phyloP scores from a whole-genome alignment of 345 rosid genomes.

The Nasturtium officinale region DNA sequence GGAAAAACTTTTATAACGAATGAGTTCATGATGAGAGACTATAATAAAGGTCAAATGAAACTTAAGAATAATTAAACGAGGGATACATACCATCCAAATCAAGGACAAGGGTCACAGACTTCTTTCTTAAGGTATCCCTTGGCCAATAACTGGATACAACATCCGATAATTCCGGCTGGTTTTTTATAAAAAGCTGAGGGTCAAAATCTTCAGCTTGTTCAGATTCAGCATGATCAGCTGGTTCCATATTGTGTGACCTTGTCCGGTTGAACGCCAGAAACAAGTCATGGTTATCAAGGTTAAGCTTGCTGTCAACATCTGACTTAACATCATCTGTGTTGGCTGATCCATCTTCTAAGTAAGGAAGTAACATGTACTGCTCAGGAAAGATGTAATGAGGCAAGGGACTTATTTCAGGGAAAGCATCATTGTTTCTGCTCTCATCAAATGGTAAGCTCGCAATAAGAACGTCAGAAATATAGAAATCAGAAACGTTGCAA shows the following conservation, averaged over 20 bases:
- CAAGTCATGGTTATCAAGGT: constrained; percentile 54
- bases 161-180: constrained; percentile 81
- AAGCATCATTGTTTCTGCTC: constrained; percentile 32
- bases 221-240: constrained; percentile 53
- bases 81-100: constrained; percentile 86
- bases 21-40: not conserved
- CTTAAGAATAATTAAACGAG: not conserved
- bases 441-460: constrained; percentile 43
- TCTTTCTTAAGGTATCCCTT: constrained; percentile 55
- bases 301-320: constrained; percentile 49
- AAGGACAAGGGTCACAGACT: constrained; percentile 77
- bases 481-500: constrained; percentile 44
- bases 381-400: constrained; percentile 69
- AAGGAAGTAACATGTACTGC: constrained; percentile 77
- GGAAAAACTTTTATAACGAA: not conserved
- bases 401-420: constrained; percentile 46
- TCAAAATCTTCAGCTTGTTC: constrained; percentile 74
- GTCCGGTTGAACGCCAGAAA: constrained; percentile 67
- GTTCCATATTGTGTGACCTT: constrained; percentile 53
- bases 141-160: constrained; percentile 64
- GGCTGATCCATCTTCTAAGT: constrained; percentile 64
- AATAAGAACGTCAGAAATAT: constrained; percentile 40
- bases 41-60: not conserved
- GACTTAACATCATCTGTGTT: constrained; percentile 48
- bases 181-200: constrained; percentile 72